These are phyloP conservation scores for Fusarium vanettenii DNA, from an alignment of 2,329 filamentous ascomycete species.

Conservation along the genomic window DNA sequence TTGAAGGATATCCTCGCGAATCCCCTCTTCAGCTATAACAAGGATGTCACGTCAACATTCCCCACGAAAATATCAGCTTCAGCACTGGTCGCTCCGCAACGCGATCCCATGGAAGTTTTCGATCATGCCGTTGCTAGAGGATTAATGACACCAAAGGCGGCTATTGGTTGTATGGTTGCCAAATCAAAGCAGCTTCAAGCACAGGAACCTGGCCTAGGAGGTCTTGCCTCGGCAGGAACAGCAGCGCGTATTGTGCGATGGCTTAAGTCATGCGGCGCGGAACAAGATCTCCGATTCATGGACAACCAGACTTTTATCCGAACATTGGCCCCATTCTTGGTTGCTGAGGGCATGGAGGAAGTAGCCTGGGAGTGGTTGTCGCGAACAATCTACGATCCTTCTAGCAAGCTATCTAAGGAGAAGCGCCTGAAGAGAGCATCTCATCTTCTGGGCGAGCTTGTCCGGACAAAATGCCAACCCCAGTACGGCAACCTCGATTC, in stretches of 20 bases:
- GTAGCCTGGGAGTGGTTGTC: constrained; percentile 66
- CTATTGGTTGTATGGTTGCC: constrained; percentile 64
- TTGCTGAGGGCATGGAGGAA: constrained; percentile 63
- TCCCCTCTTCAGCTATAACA: constrained; percentile 61
- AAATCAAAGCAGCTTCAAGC: constrained; percentile 57
- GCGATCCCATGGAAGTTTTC: constrained; percentile 66
- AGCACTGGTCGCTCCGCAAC: constrained; percentile 25
- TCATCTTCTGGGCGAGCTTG: constrained; percentile 53
- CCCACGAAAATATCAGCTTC: constrained; percentile 22
- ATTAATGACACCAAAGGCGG: constrained; percentile 66
- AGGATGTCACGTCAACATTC: constrained; percentile 36
- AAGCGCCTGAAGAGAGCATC: constrained; percentile 45
- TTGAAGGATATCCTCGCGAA: constrained; percentile 68
- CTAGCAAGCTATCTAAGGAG: constrained; percentile 30
- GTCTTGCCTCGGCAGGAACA: constrained; percentile 57
- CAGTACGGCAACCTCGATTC: constrained; percentile 58
- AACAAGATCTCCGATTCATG: constrained; percentile 60
- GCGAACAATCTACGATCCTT: constrained; percentile 49
- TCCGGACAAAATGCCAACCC: constrained; percentile 56
- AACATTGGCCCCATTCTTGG: constrained; percentile 60
- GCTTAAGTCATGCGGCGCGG: constrained; percentile 63
- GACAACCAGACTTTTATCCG: constrained; percentile 52
- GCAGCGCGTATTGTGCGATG: constrained; percentile 63
- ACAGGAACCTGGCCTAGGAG: constrained; percentile 34
- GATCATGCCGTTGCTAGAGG: constrained; percentile 66